Evolutionary conservation across 345 rosid species (phyloP), one percentile per base, ranked within the genome.

Genomic region (Mangifera indica): DNA sequence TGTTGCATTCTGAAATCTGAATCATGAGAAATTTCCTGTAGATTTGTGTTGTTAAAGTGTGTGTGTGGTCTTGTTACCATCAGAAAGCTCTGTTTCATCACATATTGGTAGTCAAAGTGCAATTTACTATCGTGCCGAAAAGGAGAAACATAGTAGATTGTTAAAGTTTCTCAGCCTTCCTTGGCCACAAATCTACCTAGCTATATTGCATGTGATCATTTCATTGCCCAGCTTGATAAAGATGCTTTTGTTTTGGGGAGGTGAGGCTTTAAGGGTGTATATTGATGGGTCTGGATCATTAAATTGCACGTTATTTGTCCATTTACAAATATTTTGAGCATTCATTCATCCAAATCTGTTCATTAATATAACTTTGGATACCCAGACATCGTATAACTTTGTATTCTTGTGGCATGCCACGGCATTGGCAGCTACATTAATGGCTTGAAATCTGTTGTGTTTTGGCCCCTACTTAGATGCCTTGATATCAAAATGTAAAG

Each of bases 351-450:
- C 29, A 46, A 60, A 58, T 20, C 14, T 29, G 37, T 54, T 68
- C 24, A 24, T 69, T 44, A 24, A 69, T 69, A 56, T 0, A 37
- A 65, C 87, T 71, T 82, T 73, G 88, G 88, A 82, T 82, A 74
- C 82, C 79, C 60, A 72, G 54, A 61, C 63, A 69, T 74, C 71
- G 75, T 62, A 51, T 69, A 65, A 58, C 32, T 72, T 80, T 82
- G 82, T 82, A 75, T 71, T 76, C 42, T 74, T 73, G 76, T 74
- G 84, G 85, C 79, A 63, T 63, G 77, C 74, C 58, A 51, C 69
- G 46, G 74, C 32, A 29, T 29, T 29, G 32, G 32, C 57, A 59
- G 63, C 78, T 55, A 56, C 49, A 56, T 71, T 66, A 74, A 71
- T 77, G 76, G 63, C 79, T 72, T 48, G 6, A 77, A 75, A 77